Evolutionary conservation across 805 yeast genomes (phyloP), one percentile per base, ranked within the genome.

Genomic region (Starmerella floris): DNA sequence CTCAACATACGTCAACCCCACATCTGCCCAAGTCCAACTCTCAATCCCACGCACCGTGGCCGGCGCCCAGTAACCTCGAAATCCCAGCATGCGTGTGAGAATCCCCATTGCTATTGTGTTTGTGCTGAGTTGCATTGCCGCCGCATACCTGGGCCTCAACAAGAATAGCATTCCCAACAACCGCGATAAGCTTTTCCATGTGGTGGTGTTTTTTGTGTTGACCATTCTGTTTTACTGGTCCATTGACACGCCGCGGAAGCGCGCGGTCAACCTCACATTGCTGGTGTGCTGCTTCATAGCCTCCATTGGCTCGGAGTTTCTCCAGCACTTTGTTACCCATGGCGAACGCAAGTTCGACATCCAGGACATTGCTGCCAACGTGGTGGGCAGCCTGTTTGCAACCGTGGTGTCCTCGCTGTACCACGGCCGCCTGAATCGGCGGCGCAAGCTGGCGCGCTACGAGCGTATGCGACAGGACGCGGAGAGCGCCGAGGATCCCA

Each of bases 221-320:
- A 57, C 66, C 8, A 41, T 60, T 20, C 46, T 53, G n/a, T 62
- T 66, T 45, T 65, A 66, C 57, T 65, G 70, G 70, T 52, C 63
- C 20, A 44, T 65, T 5, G 70, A 65, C 42, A 48, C 62, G 8
- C 47, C 62, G 3, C 54, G 69, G 11, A 55, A 60, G 37, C 53
- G 67, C 19, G 55, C 62, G 16, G 54, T 60, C 35, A 55, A 62
- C 26, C 42, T 60, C 17, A 61, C 69, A 3, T 28, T 60, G 13
- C 35, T 57, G 15, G 62, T 58, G 4, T 62, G 67, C 41, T 50
- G 62, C 22, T 34, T 53, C 9, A 28, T 54, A 9, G 67, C 62
- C n/a, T 63, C 68, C 11, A 48, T 64, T 28, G 67, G 65, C 5
- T 62, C 67, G 2, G 70, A 65, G 50, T 52, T 63, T 37, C 50